A percentile compares a stretch with the other conserved stretches of the same genome.
Conservation (phyloP, 805 yeast species). For the Candida taoyuanica region DNA sequence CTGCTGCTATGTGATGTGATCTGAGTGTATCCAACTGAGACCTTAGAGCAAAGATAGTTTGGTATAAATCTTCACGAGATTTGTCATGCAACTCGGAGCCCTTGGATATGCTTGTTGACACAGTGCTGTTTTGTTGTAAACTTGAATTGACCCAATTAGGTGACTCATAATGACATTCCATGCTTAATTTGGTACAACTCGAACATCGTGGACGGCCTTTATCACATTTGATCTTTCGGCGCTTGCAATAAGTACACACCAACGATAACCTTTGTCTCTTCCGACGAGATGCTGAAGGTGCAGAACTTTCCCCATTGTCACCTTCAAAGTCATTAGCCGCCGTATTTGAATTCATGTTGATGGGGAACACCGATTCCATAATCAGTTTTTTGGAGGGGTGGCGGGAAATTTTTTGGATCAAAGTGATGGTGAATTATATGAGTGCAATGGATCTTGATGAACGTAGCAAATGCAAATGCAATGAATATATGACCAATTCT, state of each 20-base stretch:
- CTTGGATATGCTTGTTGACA: slow-evolving; percentile 2
- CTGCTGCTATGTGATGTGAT: too few relatives aligned
- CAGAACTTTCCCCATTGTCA: too few relatives aligned
- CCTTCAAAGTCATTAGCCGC: too few relatives aligned
- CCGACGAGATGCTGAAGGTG: neutral
- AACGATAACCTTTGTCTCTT: slow-evolving; percentile 31
- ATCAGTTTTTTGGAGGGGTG: too few relatives aligned
- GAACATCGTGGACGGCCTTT: slow-evolving; percentile 20
- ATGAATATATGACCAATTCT: too few relatives aligned
- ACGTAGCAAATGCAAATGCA: too few relatives aligned
- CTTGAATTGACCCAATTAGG: slow-evolving; percentile 9
- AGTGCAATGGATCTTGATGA: too few relatives aligned
- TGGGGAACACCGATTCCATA: slow-evolving; percentile 4
- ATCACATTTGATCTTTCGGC: slow-evolving; percentile 27
- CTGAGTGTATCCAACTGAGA: slow-evolving; percentile 1
- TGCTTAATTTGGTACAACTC: slow-evolving; percentile 23
- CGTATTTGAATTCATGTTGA: too few relatives aligned
- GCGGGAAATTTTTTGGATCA: too few relatives aligned
- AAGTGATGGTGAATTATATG: too few relatives aligned
- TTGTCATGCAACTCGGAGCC: neutral
- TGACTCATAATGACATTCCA: slow-evolving; percentile 13
- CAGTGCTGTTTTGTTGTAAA: neutral
- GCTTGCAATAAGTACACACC: slow-evolving; percentile 32
- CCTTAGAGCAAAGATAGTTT: neutral
- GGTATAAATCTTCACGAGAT: slow-evolving; percentile 5